Evolutionary conservation across 1,284 basidiomycete species (phyloP).

Genomic region (Sphagnurus paluster): DNA sequence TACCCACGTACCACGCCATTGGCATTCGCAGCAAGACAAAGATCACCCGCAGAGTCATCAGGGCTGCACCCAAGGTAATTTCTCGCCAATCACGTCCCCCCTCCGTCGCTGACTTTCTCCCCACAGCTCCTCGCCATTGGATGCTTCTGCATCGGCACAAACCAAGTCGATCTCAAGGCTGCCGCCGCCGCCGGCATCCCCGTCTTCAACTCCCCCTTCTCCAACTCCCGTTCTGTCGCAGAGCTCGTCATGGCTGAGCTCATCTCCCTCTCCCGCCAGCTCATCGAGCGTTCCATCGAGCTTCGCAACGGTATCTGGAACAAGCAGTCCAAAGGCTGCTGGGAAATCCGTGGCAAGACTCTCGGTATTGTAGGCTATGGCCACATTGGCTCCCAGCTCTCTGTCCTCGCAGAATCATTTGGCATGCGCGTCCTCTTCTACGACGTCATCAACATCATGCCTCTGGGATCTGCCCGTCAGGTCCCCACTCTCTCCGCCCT

Average conservation of each 20-base stretch:
- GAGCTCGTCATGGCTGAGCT: slow-evolving; percentile 97
- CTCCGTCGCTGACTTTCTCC: not conserved
- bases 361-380: slow-evolving; percentile 98
- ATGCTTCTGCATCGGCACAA: slow-evolving; percentile 99
- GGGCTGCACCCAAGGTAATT: slow-evolving; percentile 77
- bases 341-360: slow-evolving; percentile 97
- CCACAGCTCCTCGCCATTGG: slow-evolving; percentile 92
- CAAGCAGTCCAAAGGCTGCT: slow-evolving; percentile 98
- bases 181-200: slow-evolving; percentile 91
- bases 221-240: slow-evolving; percentile 98
- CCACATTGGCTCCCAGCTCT: slow-evolving; percentile 97
- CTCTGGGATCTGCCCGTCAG: slow-evolving; percentile 91
- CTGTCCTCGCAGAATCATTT: slow-evolving; percentile 95
- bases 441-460: slow-evolving; percentile 98
- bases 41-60: slow-evolving; percentile 88
- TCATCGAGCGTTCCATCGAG: slow-evolving; percentile 88
- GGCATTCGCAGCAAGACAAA: slow-evolving; percentile 98
- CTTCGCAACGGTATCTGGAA: slow-evolving; percentile 94
- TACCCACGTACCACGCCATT: slow-evolving; percentile 90
- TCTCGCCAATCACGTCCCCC: slow-evolving; percentile 2
- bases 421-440: slow-evolving; percentile 97
- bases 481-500: slow-evolving; percentile 83
- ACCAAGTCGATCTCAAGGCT: slow-evolving; percentile 91
- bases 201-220: slow-evolving; percentile 99
- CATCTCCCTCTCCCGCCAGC: slow-evolving; percentile 92